These are phyloP conservation scores for Acmispon strigosus DNA, from an alignment of 306 rosid species.

Conservation along the genomic window DNA sequence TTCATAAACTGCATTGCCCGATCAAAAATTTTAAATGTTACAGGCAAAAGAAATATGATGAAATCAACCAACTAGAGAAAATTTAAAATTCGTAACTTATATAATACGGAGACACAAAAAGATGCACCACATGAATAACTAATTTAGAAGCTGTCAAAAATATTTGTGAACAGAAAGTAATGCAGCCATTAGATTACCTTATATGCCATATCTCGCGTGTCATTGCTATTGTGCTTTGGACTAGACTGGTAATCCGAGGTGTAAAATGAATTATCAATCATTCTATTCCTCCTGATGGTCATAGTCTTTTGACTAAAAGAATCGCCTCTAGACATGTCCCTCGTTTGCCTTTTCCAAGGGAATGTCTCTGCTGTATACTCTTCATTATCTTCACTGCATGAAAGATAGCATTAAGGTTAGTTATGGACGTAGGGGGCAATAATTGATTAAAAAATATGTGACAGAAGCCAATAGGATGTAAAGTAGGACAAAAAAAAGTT, in stretches of 20 bases:
- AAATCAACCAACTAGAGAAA: not conserved
- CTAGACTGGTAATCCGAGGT: conserved; percentile 30
- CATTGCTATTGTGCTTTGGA: conserved; percentile 26
- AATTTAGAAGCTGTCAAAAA: not conserved
- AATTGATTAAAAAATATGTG: not conserved
- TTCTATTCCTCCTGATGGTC: conserved; percentile 40
- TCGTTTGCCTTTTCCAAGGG: conserved; percentile 70
- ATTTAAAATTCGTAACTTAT: not conserved
- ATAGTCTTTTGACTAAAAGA: conserved; percentile 34
- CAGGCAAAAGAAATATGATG: not conserved
- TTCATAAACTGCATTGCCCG: conserved; percentile 45
- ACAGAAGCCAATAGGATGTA: not conserved
- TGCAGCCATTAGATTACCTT: conserved; percentile 41
- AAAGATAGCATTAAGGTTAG: conserved; percentile 1
- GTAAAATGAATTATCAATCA: conserved; percentile 37
- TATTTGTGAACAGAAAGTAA: not conserved
- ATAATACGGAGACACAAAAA: not conserved
- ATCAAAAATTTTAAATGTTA: not conserved
- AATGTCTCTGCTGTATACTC: conserved; percentile 43
- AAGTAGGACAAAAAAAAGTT: not conserved
- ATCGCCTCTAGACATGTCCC: conserved; percentile 37
- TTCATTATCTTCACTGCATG: conserved; percentile 58
- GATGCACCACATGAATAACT: not conserved
- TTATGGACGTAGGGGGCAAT: not conserved
- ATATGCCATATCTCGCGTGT: conserved; percentile 21